Percentiles rank a stretch among this genome's conserved stretches.
These are phyloP conservation scores for Paramecium biaurelia DNA, from an alignment of 73 alveolate genomes.

Conservation along the genomic window DNA sequence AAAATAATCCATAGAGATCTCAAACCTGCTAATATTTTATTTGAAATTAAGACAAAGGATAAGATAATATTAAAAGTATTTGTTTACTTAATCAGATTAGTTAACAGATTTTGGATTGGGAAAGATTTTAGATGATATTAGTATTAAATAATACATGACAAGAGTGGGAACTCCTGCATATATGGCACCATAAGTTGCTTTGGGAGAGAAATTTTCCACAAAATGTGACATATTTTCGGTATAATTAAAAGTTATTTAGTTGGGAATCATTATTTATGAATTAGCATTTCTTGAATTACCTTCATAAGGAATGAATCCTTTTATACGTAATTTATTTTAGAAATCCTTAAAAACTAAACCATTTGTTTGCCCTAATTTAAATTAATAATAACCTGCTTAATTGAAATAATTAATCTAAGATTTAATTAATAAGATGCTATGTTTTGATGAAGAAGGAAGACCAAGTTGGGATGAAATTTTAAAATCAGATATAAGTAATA, in stretches of 20 bases:
- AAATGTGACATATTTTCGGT: not conserved
- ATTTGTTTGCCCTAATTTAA: not conserved
- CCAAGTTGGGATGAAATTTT: not conserved
- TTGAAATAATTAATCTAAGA: not conserved
- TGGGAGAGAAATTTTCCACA: not conserved
- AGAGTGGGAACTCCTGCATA: constrained; percentile 38
- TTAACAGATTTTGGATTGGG: constrained; percentile 34
- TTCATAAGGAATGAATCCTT: not conserved
- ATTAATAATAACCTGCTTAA: not conserved
- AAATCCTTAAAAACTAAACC: not conserved
- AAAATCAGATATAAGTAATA: not conserved
- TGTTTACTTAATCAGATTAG: not conserved
- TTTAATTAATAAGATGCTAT: not conserved
- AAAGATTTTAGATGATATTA: not conserved
- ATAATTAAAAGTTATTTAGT: not conserved
- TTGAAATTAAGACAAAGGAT: not conserved
- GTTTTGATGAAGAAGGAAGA: not conserved
- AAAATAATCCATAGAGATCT: constrained; percentile 24
- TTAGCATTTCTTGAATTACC: not conserved
- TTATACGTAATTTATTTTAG: not conserved
- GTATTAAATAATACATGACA: not conserved
- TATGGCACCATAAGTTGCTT: not conserved
- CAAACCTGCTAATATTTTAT: constrained; percentile 19
- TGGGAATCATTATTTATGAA: not conserved
- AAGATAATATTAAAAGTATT: not conserved